Percentiles rank a stretch among this genome's conserved stretches.
Evolutionary conservation across 176 grass and related monocot genomes (phyloP).

Genomic region (Aegilops speltoides): DNA sequence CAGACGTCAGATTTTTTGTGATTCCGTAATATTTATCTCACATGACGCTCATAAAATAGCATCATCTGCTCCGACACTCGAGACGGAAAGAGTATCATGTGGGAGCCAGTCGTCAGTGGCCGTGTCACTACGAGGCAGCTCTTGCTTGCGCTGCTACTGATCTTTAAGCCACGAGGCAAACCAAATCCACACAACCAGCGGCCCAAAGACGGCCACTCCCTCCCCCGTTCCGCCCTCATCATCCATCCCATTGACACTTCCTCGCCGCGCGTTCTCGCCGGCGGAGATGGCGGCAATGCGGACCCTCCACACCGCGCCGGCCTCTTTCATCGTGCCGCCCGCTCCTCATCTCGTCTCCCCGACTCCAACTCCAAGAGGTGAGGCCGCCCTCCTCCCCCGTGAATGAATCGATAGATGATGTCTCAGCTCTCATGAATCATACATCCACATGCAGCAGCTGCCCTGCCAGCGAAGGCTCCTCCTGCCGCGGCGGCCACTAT

Average conservation of each 20-base stretch:
- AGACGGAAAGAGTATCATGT: too few relatives aligned
- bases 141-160: background rate
- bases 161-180: constrained; percentile 10
- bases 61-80: too few relatives aligned
- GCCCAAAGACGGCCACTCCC: constrained; percentile 20
- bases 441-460: constrained; percentile 5
- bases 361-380: constrained; percentile 27
- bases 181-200: constrained; percentile 49
- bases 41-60: too few relatives aligned
- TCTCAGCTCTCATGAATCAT: background rate
- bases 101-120: background rate
- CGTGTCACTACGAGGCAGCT: background rate
- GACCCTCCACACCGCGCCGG: constrained; percentile 20
- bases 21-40: too few relatives aligned
- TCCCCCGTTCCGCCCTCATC: background rate
- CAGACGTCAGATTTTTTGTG: too few relatives aligned
- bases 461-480: constrained; percentile 11
- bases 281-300: constrained; percentile 27
- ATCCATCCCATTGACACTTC: background rate
- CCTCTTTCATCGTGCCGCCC: constrained; percentile 30
- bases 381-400: background rate
- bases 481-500: background rate
- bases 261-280: background rate
- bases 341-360: constrained; percentile 15
- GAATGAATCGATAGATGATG: background rate